Evolutionary conservation across 1,284 basidiomycete species (phyloP), one percentile per base, ranked within the genome.

Genomic region (Apiotrichum gamsii): DNA sequence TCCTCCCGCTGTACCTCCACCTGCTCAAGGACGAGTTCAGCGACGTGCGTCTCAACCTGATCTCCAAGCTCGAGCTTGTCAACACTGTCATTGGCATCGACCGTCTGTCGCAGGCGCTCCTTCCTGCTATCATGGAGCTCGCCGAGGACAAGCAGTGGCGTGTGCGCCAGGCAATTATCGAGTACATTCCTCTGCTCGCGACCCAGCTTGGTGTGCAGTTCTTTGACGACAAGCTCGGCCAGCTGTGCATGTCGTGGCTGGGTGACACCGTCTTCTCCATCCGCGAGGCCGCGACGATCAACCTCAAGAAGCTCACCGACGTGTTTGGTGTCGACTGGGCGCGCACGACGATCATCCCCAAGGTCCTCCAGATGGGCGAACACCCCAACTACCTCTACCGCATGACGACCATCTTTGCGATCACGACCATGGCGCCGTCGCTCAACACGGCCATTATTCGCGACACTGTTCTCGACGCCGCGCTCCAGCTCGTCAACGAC

Each of bases 61-160:
- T 99, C 75, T 93, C 91, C 75, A 98, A 98, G 74, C 80, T 99
- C 40, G 95, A 99, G 74, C 87, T 86, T 48, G 94, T 99, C 59
- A 95, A 98, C 69, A 78, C 52, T 90, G 95, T 98, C 31, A 98
- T 99, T 58, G 95, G 96, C 39, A 96, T 98, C 64, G 90, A 97
- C 52, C 79, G 93, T 18, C 77, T 99, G 39, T 93, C 91, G 5
- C 91, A 96, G 66, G 95, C 90, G 52, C 82, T 99, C 31, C 80
- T 99, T 19, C 95, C 95, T 8, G 95, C 95, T 28, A 98, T 99
- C 60, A 89, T 98, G 60, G 90, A 97, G 70, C 78, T 99, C 37
- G 94, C 95, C 20, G 95, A 98, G 73, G 95, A 99, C 78, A 99
- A 98, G 74, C 96, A 96, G 60, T 99, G 95, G 95, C 86, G 95